Base-by-base conservation (phyloP, 2,329 filamentous ascomycete genomes). In the Trichoderma breve region DNA sequence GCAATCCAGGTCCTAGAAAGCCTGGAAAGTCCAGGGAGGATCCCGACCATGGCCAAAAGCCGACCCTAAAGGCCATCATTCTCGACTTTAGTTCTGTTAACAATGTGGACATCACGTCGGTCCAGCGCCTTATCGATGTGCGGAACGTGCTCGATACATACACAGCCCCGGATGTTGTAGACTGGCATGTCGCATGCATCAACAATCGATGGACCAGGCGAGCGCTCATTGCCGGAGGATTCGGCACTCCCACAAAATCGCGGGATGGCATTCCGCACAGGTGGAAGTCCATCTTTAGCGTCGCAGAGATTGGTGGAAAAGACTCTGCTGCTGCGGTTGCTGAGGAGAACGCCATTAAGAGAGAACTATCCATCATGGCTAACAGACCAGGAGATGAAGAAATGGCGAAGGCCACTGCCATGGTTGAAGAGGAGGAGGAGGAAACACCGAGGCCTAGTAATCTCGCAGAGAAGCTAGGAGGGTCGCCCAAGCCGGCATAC, bases 151-250 rank as follows among this genome's bases (percentile, higher is more conserved):
- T 98, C 30, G 95, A 98, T 80, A 87, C 90, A 24, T 97, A 97
- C 79, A 89, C 94, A 1, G 82, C 91, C 0, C 95, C 95, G 0
- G 90, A 94, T 24, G 86, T 87, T 3, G 95, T 98, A 5, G 94
- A 98, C 80, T 98, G 95, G 95, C 96, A 98, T 82, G 91, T 98
- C 74, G 93, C 95, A n/a, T 92, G 91, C 82, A 92, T 98, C 83
- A 94, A 91, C 83, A 98, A 96, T 84, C 75, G 78, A 62, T 98
- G 95, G 95, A 95, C 94, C 28, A 97, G 97, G 84, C 92, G 94
- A 36, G 95, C 93, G 5, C 90, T 98, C 57, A 92, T 91, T 4
- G 90, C 93, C 2, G 95, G 92, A 28, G 95, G 95, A 14, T 98
- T 98, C 78, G 95, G 95, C 2, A 94, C 92, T 79, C 94, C 94